These are phyloP conservation scores for Mycena galopus DNA, from an alignment of 768 basidiomycete species.

Conservation along the genomic window DNA sequence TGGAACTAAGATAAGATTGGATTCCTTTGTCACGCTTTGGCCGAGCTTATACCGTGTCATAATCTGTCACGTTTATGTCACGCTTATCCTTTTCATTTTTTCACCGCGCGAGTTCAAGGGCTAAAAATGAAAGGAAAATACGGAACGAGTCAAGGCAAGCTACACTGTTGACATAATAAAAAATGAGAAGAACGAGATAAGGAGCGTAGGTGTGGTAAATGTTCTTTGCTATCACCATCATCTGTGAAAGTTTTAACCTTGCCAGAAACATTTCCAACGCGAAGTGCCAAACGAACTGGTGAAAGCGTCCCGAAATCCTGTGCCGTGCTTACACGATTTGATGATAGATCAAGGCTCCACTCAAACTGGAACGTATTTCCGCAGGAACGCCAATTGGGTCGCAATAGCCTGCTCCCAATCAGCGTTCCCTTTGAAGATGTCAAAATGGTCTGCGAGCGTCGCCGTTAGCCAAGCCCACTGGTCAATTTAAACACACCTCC, in stretches of 20 bases:
- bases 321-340: no score
- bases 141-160: not conserved
- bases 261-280: no score
- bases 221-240: no score
- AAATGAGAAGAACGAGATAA: no score
- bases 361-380: conserved; percentile 33
- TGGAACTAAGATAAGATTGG: conserved; percentile 18
- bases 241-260: no score
- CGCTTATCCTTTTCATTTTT: no score
- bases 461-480: not conserved
- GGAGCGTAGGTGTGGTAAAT: no score
- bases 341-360: no score
- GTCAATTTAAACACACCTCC: conserved; percentile 34
- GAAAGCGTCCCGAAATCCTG: no score
- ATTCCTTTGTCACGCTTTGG: not conserved
- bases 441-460: conserved; percentile 35
- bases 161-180: no score
- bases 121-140: not conserved
- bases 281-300: no score
- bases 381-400: conserved; percentile 37
- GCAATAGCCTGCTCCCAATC: conserved; percentile 35
- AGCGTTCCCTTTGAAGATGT: conserved; percentile 33
- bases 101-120: no score
- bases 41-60: not conserved
- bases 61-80: not conserved